These are phyloP conservation scores for Aspergillus intermedius DNA, from an alignment of 2,329 filamentous ascomycete genomes.

Conservation along the genomic window DNA sequence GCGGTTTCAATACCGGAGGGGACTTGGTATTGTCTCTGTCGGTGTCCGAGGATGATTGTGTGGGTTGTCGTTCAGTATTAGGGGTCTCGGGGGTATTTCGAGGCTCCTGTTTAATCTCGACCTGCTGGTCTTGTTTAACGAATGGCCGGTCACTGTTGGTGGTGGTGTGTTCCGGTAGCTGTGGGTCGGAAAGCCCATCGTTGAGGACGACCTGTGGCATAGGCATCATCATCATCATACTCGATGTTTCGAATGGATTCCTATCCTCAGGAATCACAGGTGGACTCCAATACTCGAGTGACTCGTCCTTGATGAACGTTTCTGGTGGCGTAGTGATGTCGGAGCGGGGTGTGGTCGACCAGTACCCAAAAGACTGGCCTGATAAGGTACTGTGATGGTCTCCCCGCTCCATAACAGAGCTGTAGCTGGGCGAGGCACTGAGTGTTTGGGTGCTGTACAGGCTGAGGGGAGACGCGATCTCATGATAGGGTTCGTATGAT, in stretches of 20 bases:
- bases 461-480: conserved; percentile 18
- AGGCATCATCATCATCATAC: conserved; percentile 2
- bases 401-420: conserved; percentile 13
- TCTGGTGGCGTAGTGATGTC: conserved; percentile 15
- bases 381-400: conserved; percentile 8
- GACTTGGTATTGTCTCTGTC: not conserved
- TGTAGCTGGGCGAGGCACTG: conserved; percentile 21
- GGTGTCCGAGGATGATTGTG: not conserved
- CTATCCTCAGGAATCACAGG: conserved; percentile 4
- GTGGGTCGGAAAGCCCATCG: not conserved
- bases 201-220: conserved; percentile 3
- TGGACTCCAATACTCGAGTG: conserved; percentile 13
- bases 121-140: not conserved
- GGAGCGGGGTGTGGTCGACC: conserved; percentile 20
- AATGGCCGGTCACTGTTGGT: not conserved
- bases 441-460: conserved; percentile 18
- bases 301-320: conserved; percentile 6
- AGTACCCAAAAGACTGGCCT: conserved; percentile 14
- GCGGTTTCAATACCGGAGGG: not conserved
- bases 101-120: not conserved
- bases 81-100: not conserved
- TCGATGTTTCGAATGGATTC: not conserved
- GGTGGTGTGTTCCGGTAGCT: not conserved
- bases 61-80: not conserved
- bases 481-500: conserved; percentile 15